phyloP scores from a whole-genome alignment of 2,329 filamentous ascomycete species.

The Sclerotiophoma versabilis region DNA sequence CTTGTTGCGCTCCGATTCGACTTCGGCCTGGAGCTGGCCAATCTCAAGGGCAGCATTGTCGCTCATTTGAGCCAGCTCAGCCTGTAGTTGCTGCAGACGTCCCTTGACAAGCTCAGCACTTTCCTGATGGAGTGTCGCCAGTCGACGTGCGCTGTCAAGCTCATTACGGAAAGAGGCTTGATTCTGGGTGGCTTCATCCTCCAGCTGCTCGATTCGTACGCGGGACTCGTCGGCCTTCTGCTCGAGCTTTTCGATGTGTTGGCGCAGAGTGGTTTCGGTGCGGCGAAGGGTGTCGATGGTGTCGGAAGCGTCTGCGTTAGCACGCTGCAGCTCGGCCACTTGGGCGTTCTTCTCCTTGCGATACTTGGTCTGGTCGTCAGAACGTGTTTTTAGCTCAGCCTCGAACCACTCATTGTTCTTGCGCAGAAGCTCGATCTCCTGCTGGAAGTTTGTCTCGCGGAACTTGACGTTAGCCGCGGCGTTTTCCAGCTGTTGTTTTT shows the following conservation, averaged over 20 bases:
- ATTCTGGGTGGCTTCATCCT: conserved; percentile 81
- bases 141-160: conserved; percentile 77
- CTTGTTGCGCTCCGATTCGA: conserved; percentile 63
- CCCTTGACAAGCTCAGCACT: conserved; percentile 75
- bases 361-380: conserved; percentile 83
- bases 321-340: conserved; percentile 85
- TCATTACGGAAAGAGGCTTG: conserved; percentile 88
- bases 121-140: conserved; percentile 83
- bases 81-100: conserved; percentile 73
- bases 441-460: conserved; percentile 86
- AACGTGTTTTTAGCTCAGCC: conserved; percentile 88
- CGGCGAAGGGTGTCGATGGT: conserved; percentile 79
- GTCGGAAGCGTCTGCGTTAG: conserved; percentile 83
- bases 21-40: conserved; percentile 57
- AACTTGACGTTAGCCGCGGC: conserved; percentile 84
- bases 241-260: conserved; percentile 82
- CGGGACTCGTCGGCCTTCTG: conserved; percentile 87
- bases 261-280: conserved; percentile 79
- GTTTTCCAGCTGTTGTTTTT: conserved; percentile 81
- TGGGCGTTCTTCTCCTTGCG: conserved; percentile 93
- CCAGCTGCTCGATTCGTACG: conserved; percentile 80
- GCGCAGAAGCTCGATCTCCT: conserved; percentile 87
- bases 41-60: conserved; percentile 70
- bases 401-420: conserved; percentile 95
- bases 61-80: conserved; percentile 67